Evolutionary conservation across 805 yeast species (phyloP), one percentile per base, ranked within the genome.

Genomic region (Saccharomycopsis sp.): DNA sequence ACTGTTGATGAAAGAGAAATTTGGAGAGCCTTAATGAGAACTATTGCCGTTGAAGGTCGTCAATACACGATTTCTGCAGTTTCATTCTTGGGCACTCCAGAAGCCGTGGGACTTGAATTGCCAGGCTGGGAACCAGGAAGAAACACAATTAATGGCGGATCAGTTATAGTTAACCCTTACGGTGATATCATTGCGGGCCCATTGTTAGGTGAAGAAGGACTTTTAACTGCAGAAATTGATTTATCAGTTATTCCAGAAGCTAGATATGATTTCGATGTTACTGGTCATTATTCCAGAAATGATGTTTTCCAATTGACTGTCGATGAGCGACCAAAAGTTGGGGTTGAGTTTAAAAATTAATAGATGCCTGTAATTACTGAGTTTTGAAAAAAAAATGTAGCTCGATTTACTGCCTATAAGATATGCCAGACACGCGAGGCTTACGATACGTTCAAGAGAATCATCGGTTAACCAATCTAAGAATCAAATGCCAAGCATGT

Each of bases 131-230:
- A 57, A 31, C 48, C 52, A 17, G 59, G 59, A 22, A 58, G 56
- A 19, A 61, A 61, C 32, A 54, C 63, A 38, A 68, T 68, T 47
- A 60, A 65, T 36, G 74, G 75, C 36, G 71, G 70, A 13, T 55
- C 62, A 40, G 61, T 66, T 2, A 65, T 67, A 41, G 62, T 66
- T 9, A 60, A 59, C 36, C 75, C 74, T 7, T 57, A 63, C 47
- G 72, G 75, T 13, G 71, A 67, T 38, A 58, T 66, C 21, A 51
- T 67, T 41, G 71, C 71, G 6, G 71, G 74, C 4, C 74, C 74
- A 3, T 51, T 69, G 38, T 4, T 57, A 6, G 70, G 71, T 13
- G 47, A 61, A 42, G 71, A 67, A 48, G 74, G 72, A 6, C 47
- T 69, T 11, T 44, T 68, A 16, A 46, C 61, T 4, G 72, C 70